A percentile compares a stretch with the other conserved stretches of the same genome.
phyloP scores from a whole-genome alignment of 352 stramenopile species.

The Paralagenidium karlingii region DNA sequence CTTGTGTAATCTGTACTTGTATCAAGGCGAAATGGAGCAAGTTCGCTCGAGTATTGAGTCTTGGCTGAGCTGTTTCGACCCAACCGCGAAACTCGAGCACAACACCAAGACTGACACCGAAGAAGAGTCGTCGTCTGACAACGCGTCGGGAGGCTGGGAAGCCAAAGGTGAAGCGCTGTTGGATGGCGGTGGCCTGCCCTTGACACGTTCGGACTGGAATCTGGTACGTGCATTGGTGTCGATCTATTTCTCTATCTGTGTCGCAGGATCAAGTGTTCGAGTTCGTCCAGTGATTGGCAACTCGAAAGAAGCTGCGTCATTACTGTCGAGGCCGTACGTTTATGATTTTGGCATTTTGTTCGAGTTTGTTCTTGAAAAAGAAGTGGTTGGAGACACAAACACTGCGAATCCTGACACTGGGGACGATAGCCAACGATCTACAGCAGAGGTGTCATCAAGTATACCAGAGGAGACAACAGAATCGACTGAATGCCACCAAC shows the following conservation, averaged over 20 bases:
- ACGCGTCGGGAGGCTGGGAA: no score
- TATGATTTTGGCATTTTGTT: constrained; percentile 38
- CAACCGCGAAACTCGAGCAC: constrained; percentile 26
- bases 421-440: no score
- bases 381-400: no score
- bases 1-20: constrained; percentile 57
- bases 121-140: no score
- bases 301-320: constrained; percentile 10
- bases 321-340: constrained; percentile 26
- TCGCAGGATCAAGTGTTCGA: constrained; percentile 30
- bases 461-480: no score
- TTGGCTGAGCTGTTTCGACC: constrained; percentile 73
- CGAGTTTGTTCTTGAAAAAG: constrained; percentile 17
- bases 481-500: background rate
- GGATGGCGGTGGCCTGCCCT: constrained; percentile 60
- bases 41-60: constrained; percentile 33
- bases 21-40: constrained; percentile 49
- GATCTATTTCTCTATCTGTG: constrained; percentile 60
- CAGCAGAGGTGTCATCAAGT: no score
- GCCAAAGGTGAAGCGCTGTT: constrained; percentile 53
- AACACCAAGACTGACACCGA: constrained; percentile 4
- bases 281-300: constrained; percentile 18
- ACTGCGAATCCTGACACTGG: no score
- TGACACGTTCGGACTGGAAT: constrained; percentile 74
- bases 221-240: constrained; percentile 68